Evolutionary conservation across 225 moss, liverwort and hornwort genomes (phyloP).

Genomic region (Pseudisothecium myosuroides): DNA sequence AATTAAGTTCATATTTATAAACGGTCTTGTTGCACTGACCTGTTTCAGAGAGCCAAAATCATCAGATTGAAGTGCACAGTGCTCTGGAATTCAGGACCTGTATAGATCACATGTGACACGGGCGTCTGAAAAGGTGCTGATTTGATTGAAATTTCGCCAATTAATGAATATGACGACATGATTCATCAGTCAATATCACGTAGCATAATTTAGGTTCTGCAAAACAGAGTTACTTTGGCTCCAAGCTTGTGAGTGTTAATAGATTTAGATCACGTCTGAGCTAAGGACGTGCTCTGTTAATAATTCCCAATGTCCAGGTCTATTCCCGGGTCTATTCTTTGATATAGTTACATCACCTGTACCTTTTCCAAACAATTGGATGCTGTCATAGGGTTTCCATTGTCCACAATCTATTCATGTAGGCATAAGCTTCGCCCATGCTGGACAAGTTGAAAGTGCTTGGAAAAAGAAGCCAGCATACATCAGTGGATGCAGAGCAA

Average conservation of each 20-base stretch:
- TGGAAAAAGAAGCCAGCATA: not conserved
- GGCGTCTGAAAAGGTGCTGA: not conserved
- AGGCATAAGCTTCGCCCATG: not conserved
- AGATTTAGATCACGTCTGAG: not conserved
- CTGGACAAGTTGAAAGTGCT: not conserved
- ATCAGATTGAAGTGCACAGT: not conserved
- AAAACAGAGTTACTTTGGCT: not conserved
- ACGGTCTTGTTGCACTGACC: not conserved
- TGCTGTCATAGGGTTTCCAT: not conserved
- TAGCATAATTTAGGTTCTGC: not conserved
- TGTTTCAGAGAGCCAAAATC: not conserved
- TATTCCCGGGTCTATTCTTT: too few relatives aligned
- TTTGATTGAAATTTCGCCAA: not conserved
- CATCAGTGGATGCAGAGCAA: too few relatives aligned
- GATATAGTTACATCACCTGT: not conserved
- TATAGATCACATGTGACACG: not conserved
- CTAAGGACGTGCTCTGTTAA: too few relatives aligned
- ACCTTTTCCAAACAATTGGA: not conserved
- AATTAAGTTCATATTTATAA: not conserved
- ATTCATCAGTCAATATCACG: not conserved
- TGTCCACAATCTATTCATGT: not conserved
- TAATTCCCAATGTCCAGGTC: not conserved
- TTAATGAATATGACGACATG: not conserved
- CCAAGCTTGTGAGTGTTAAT: not conserved
- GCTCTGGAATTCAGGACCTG: not conserved